Percentiles rank a stretch among this genome's conserved stretches.
Conservation (phyloP, 495 filamentous ascomycete genomes). For the Penicillium herquei region DNA sequence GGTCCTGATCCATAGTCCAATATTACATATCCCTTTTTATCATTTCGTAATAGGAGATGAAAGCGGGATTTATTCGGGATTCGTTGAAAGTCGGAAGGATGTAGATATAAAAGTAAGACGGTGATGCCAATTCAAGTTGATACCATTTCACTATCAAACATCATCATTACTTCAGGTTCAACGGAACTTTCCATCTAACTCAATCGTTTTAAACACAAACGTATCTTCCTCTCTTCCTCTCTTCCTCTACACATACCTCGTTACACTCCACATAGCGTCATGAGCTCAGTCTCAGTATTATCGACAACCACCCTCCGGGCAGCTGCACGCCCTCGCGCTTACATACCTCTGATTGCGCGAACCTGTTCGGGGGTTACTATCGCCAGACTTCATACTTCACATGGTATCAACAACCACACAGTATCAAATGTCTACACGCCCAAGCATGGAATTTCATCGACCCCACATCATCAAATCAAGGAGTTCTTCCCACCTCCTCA, state of each 20-base stretch:
- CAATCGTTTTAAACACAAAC: no score
- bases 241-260: background rate
- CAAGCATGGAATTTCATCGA: constrained; percentile 40
- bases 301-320: constrained; percentile 34
- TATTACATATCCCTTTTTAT: background rate
- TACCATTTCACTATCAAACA: background rate
- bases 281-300: constrained; percentile 20
- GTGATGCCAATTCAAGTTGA: background rate
- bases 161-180: no score
- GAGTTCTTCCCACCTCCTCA: constrained; percentile 41
- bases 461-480: constrained; percentile 32
- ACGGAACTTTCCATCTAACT: no score
- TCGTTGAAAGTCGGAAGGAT: constrained; percentile 3
- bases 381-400: constrained; percentile 15
- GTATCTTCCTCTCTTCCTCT: background rate
- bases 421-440: constrained; percentile 13
- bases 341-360: constrained; percentile 26
- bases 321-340: constrained; percentile 26
- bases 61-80: constrained; percentile 5
- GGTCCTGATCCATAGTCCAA: background rate
- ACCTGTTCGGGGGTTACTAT: constrained; percentile 25
- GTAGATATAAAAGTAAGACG: background rate
- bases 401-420: constrained; percentile 11
- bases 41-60: background rate
- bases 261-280: background rate